Conservation (phyloP, 2,329 filamentous ascomycete species). For the Penicillium capsulatum region DNA sequence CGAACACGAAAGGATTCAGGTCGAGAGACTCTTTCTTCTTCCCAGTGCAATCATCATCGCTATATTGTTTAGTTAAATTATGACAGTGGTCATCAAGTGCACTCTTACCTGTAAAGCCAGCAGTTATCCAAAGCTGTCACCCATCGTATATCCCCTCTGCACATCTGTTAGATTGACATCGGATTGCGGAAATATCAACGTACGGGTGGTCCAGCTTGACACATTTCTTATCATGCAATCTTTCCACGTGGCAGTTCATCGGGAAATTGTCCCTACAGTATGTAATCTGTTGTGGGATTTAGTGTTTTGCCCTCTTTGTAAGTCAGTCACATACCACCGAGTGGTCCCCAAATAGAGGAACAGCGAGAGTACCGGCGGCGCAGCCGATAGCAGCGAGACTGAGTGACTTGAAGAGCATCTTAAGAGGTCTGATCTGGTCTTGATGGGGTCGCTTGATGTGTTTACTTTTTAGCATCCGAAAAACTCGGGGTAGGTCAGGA, state of each 20-base stretch:
- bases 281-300: neutral
- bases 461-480: too few species aligned
- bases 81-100: neutral
- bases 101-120: slow-evolving; percentile 1
- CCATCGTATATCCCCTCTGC: slow-evolving; percentile 1
- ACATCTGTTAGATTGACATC: neutral
- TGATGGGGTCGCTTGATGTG: too few species aligned
- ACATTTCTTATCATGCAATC: too few species aligned
- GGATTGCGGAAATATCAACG: too few species aligned
- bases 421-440: too few species aligned
- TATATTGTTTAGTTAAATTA: neutral
- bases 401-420: neutral
- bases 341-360: neutral
- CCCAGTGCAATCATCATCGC: slow-evolving; percentile 1
- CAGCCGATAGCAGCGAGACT: neutral
- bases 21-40: too few species aligned
- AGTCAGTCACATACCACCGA: neutral
- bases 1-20: neutral
- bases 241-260: too few species aligned
- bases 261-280: neutral
- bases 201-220: too few species aligned
- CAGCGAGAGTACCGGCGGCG: neutral
- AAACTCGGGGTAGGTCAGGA: too few species aligned
- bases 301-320: neutral
- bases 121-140: neutral